phyloP scores from a whole-genome alignment of 164 flowering plant genomes.

The Nelumbo lutea region DNA sequence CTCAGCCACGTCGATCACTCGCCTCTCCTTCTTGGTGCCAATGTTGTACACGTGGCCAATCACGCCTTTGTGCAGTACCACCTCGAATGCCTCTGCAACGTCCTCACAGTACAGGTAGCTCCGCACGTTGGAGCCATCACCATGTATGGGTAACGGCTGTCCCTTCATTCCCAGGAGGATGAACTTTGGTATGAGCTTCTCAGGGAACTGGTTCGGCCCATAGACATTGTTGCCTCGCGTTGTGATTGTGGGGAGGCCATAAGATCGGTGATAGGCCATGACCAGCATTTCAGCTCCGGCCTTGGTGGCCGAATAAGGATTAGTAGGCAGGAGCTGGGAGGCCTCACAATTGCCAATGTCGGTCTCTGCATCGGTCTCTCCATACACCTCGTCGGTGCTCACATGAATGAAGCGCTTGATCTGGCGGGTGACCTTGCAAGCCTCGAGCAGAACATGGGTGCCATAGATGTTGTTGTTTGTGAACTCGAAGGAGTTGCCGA shows the following conservation, averaged over 20 bases:
- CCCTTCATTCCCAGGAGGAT: slow-evolving; percentile 25
- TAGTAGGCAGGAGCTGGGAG: slow-evolving; percentile 30
- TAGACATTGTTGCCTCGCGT: slow-evolving; percentile 28
- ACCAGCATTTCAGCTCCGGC: slow-evolving; percentile 31
- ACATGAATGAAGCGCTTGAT: slow-evolving; percentile 25
- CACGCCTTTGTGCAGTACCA: slow-evolving; percentile 22
- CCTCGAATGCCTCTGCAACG: slow-evolving; percentile 28
- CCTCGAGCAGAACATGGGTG: slow-evolving; percentile 27
- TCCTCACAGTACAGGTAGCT: slow-evolving; percentile 25
- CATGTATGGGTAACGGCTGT: slow-evolving; percentile 22
- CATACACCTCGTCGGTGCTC: slow-evolving; percentile 28
- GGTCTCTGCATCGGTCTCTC: slow-evolving; percentile 16
- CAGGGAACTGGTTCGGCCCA: slow-evolving; percentile 29
- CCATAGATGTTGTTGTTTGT: slow-evolving; percentile 25
- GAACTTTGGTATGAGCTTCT: slow-evolving; percentile 25
- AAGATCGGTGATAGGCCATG: slow-evolving; percentile 25
- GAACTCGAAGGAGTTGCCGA: slow-evolving; percentile 28
- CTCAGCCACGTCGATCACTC: slow-evolving; percentile 23
- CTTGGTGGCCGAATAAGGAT: slow-evolving; percentile 26
- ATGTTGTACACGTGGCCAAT: slow-evolving; percentile 24
- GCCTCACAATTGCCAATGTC: slow-evolving; percentile 24
- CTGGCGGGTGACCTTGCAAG: slow-evolving; percentile 21
- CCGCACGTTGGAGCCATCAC: slow-evolving; percentile 26
- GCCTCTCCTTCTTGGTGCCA: slow-evolving; percentile 19
- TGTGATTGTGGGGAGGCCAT: slow-evolving; percentile 20